Conservation (phyloP, 257 asterid genomes). For the Rhazya stricta region DNA sequence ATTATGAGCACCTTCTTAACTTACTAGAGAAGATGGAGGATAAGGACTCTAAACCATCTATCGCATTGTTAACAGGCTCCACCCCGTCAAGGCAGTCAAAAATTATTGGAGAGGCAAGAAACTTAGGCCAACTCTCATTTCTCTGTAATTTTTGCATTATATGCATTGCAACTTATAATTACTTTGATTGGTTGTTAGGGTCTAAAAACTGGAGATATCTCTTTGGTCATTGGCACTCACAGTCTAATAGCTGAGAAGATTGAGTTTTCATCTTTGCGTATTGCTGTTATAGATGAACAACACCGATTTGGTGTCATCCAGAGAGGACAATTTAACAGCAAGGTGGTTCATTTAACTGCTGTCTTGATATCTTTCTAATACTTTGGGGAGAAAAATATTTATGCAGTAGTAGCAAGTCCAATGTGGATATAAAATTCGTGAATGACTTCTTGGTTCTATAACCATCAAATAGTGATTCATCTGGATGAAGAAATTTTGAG, state of each 20-base stretch:
- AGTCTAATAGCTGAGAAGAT: slow-evolving; percentile 82
- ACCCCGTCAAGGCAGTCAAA: slow-evolving; percentile 73
- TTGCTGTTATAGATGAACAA: slow-evolving; percentile 91
- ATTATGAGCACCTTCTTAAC: slow-evolving; percentile 65
- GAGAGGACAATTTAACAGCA: slow-evolving; percentile 90
- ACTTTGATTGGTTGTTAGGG: slow-evolving; percentile 48
- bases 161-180: slow-evolving; percentile 12
- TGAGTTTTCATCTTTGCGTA: slow-evolving; percentile 76
- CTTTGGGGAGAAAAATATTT: neutral
- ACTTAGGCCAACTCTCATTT: neutral
- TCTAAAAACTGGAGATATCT: slow-evolving; percentile 74
- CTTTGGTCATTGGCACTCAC: slow-evolving; percentile 93
- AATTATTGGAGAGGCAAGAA: slow-evolving; percentile 56
- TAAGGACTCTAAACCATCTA: slow-evolving; percentile 46
- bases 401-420: neutral
- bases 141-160: neutral
- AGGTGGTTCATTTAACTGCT: slow-evolving; percentile 46
- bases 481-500: neutral
- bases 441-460: neutral
- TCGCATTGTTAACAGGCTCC: slow-evolving; percentile 87
- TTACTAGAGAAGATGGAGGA: slow-evolving; percentile 61
- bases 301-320: slow-evolving; percentile 97
- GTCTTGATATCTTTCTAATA: neutral
- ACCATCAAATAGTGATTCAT: neutral
- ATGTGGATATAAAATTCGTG: neutral